A percentile compares a stretch with the other conserved stretches of the same genome.
phyloP scores from a whole-genome alignment of 192 early-diverging fungal species.

The Funneliformis mosseae region DNA sequence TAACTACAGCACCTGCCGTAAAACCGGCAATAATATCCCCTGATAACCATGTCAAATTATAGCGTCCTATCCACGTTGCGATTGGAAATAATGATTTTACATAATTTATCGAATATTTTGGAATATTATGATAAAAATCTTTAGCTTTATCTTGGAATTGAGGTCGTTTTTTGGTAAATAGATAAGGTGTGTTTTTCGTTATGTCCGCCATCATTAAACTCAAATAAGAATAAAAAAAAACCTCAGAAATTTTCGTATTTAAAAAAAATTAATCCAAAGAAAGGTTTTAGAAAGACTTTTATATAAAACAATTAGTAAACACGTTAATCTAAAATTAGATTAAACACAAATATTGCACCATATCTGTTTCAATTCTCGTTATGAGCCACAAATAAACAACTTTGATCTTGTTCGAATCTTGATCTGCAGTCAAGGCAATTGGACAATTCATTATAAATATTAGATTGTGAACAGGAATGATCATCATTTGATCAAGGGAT shows the following conservation, averaged over 20 bases:
- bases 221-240: background rate
- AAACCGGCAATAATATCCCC: slow-evolving; percentile 68
- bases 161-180: background rate
- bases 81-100: slow-evolving; percentile 28
- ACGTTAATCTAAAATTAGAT: background rate
- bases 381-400: background rate
- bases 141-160: background rate
- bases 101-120: background rate
- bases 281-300: background rate
- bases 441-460: too few relatives aligned
- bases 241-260: background rate
- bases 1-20: slow-evolving; percentile 75
- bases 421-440: too few relatives aligned
- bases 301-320: background rate
- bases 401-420: too few relatives aligned
- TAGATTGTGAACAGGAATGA: too few relatives aligned
- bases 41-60: slow-evolving; percentile 50
- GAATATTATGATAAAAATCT: background rate
- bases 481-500: too few relatives aligned
- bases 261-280: background rate
- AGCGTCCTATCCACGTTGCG: slow-evolving; percentile 16
- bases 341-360: background rate
- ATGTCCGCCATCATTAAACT: background rate
- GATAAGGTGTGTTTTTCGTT: background rate
- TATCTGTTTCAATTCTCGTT: background rate